Base-by-base conservation (phyloP, 768 basidiomycete genomes). In the Termitomyces sp. region DNA sequence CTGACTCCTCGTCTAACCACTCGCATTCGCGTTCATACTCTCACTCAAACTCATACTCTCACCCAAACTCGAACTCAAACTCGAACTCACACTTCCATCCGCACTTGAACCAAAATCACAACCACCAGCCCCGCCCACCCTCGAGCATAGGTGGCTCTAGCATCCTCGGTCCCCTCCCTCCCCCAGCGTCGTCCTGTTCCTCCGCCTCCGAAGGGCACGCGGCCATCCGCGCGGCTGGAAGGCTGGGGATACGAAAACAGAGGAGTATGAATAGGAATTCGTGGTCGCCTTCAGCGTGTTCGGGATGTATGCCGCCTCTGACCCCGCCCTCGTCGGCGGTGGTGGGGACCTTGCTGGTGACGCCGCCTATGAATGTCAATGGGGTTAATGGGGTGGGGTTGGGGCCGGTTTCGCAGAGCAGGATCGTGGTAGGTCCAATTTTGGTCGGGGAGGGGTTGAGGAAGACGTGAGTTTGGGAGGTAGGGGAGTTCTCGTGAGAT, bases 201-300 rank as follows among this genome's bases (percentile, higher is more conserved):
- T 57, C 39, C 52, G 27, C 24, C 6, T 54, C 55, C 22, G 67
- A 68, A 52, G 68, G 66, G 15, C 72, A 72, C 63, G 74, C 76
- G 16, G 81, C 80, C 36, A 82, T 84, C 49, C 78, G 82, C 22
- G 81, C 81, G 2, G 83, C 83, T 12, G 80, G 79, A 51, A 76
- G 76, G 67, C 71, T 78, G 18, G 80, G 81, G 50, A 76, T 76
- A 54, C 71, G 76, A 34, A 76, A 76, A 67, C 76, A 77, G 63
- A 75, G 74, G 60, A 78, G 74, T 62, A 72, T 78, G 62, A 77
- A 81, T 60, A 73, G 82, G 45, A 77, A 77, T 57, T 83, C 82
- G 52, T 83, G 82, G 82, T 78, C 72, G 52, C 71, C 75, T 22
- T 65, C 59, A 31, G 54, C 57, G 24, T 53, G 20, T n/a, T 39